Base-by-base conservation (phyloP, 495 filamentous ascomycete genomes). In the Neurospora sublineolata region DNA sequence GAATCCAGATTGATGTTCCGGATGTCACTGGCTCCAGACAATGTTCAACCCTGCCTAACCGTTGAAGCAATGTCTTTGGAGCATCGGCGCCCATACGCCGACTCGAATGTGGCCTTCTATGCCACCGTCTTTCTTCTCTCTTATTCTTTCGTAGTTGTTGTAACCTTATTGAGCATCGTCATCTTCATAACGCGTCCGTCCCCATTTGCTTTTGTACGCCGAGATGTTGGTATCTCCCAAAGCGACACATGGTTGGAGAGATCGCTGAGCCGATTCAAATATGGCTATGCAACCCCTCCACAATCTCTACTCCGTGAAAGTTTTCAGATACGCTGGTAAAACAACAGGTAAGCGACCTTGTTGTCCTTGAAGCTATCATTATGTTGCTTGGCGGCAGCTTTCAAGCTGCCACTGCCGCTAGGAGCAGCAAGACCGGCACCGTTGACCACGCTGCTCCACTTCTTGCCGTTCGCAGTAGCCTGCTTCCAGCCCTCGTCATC, bases 301-400 rank as follows among this genome's bases (percentile, higher is more conserved):
- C 18, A 67, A n/a, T n/a, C 18, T 33, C 41, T 12, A 1, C 2
- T 64, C 7, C 52, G 52, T 64, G 5, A 33, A 64, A 3, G 27
- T 3, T 16, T 16, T 79, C 76, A 88, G 77, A 97, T 88, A 73
- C 87, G 89, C 83, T 97, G 90, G 79, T 99, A 99, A 82, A 99
- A 96, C 78, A 99, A 81, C 72, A 99, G 87, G 81, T 99, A 99
- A 16, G 95, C 95, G 69, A 97, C 94, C 84, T 97, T 97, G 84
- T 93, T 96, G 78, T 97, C 96, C 81, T 91, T 93, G 73, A 91
- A 85, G 37, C 87, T 89, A 74, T 90, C 91, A 79, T 89, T 91
- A 18, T 88, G 87, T 76, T 85, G 84, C 76, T 90, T 91, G 12
- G 75, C 68, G 68, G 72, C 68, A 11, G 87, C 84, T 41, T 88